phyloP scores from a whole-genome alignment of 1,139 yeast species.

The Diutina rugosa region DNA sequence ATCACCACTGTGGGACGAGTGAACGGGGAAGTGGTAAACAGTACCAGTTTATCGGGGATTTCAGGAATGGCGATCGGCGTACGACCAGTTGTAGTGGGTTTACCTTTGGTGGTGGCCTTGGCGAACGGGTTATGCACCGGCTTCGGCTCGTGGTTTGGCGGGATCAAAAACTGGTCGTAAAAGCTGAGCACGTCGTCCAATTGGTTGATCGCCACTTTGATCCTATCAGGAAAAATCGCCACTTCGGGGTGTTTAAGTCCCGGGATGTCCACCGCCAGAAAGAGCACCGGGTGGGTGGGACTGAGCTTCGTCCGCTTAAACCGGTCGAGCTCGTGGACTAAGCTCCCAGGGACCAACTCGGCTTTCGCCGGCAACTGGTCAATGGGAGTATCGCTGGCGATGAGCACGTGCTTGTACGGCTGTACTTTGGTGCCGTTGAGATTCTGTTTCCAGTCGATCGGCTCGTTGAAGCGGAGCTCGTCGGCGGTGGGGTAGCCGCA shows the following conservation, averaged over 20 bases:
- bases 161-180: conserved; percentile 26
- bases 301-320: conserved; percentile 18
- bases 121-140: conserved; percentile 22
- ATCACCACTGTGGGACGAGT: conserved; percentile 27
- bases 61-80: neutral
- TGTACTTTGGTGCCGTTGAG: conserved; percentile 35
- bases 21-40: conserved; percentile 11
- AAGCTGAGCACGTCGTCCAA: conserved; percentile 22
- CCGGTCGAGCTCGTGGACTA: conserved; percentile 20
- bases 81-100: neutral
- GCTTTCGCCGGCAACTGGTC: conserved; percentile 45
- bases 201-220: conserved; percentile 19
- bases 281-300: conserved; percentile 37
- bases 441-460: conserved; percentile 24
- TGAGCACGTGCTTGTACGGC: conserved; percentile 44
- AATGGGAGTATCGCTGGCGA: conserved; percentile 28
- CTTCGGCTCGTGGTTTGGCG: conserved; percentile 8
- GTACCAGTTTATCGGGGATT: neutral
- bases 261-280: conserved; percentile 24
- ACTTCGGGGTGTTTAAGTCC: conserved; percentile 14
- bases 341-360: conserved; percentile 32
- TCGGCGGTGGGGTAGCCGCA: neutral
- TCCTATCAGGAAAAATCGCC: conserved; percentile 44
- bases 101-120: neutral
- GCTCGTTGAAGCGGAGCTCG: conserved; percentile 8